A percentile compares a stretch with the other conserved stretches of the same genome.
These are phyloP conservation scores for Melaleuca alternifolia DNA, from an alignment of 345 rosid genomes.

Conservation along the genomic window DNA sequence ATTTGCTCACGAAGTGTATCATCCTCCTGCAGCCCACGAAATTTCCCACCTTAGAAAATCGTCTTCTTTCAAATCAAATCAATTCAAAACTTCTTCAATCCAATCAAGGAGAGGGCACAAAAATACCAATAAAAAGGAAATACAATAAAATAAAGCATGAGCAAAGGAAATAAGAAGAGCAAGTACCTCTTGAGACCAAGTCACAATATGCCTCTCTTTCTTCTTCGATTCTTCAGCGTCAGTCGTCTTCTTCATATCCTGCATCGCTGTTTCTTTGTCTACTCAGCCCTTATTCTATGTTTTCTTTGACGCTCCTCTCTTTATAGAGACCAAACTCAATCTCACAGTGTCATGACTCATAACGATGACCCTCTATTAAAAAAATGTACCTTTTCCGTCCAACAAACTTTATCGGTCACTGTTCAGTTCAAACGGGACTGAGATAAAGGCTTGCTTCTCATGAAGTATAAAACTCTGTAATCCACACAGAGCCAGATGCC, in stretches of 20 bases:
- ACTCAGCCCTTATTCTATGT: background rate
- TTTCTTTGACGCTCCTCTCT: constrained; percentile 2
- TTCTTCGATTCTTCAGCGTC: constrained; percentile 2
- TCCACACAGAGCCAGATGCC: constrained; percentile 11
- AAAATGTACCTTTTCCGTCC: background rate
- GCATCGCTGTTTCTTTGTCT: background rate
- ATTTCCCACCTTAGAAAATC: constrained; percentile 5
- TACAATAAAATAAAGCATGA: background rate
- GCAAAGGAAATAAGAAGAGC: background rate
- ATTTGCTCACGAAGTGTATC: constrained; percentile 83
- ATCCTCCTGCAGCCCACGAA: constrained; percentile 62
- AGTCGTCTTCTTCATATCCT: constrained; percentile 1
- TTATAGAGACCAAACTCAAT: background rate
- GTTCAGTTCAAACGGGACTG: background rate
- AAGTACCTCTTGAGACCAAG: constrained; percentile 53
- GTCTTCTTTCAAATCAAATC: constrained; percentile 1
- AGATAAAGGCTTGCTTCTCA: background rate
- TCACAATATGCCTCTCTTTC: constrained; percentile 21
- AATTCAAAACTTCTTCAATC: background rate
- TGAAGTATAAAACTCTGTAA: background rate
- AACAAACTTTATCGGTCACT: background rate
- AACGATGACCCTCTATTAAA: background rate
- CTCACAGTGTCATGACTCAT: background rate
- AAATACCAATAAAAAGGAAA: background rate
- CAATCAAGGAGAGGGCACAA: constrained; percentile 1